Base-by-base conservation (phyloP, 805 yeast species). In the Barnettozyma sp. region DNA sequence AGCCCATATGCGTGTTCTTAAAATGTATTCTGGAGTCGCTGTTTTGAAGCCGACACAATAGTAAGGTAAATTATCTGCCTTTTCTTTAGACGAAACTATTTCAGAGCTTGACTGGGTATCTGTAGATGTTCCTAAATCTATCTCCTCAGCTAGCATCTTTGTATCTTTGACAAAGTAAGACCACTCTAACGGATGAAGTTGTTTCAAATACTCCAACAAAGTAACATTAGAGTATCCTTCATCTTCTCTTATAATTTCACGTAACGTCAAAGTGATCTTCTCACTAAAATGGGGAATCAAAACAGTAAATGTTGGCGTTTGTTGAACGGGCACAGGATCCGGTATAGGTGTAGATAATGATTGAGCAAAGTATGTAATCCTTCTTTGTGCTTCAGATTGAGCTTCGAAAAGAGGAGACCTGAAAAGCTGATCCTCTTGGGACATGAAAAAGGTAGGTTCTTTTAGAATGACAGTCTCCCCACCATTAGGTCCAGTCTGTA, bases 331-430 rank as follows among this genome's bases (percentile, higher is more conserved):
- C 10, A 70, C 59, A 0, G 86, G 78, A 30, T 78, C 86, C 1
- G 85, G 82, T 64, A 86, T 80, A 1, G 95, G 90, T 0, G 94
- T 83, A 0, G 94, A 78, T 28, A 86, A 62, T 0, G 95, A 84
- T 52, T 86, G 95, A 0, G 96, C 95, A 66, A 86, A 86, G 53
- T 83, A 86, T 0, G 94, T 82, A 2, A 86, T 73, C 44, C 96
- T 68, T 49, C 95, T 65, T 51, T 78, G 79, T 0, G 95, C 94
- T 52, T 83, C 95, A 1, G 86, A 73, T 34, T 76, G 73, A 1
- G 71, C 55, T 17, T 74, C 75, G 46, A 80, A 73, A 13, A 75
- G 60, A 6, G 77, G 69, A 4, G 75, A 68, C 44, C 68, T 74
- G 45, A 74, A 67, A 6, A 80, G 64, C 23, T 78, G 78, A 49